Percentiles rank a stretch among this genome's conserved stretches.
Evolutionary conservation across 108 stramenopile species (phyloP).

Genomic region (Parmales sp.): DNA sequence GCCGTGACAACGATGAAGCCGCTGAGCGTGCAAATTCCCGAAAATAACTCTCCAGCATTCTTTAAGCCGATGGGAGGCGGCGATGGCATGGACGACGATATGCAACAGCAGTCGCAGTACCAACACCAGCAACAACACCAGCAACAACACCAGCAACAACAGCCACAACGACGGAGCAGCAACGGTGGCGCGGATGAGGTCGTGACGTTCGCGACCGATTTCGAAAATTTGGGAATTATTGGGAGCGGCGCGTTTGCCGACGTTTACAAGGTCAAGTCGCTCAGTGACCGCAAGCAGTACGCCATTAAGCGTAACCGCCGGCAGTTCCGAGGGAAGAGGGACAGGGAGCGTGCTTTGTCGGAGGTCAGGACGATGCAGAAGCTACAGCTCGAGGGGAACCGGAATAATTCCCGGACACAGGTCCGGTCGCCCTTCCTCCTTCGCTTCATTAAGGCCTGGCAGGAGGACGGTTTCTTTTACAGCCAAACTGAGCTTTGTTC

Average conservation of each 20-base stretch:
- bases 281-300: constrained; percentile 40
- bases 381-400: constrained; percentile 37
- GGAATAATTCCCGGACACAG: constrained; percentile 10
- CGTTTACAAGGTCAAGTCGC: constrained; percentile 67
- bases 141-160: too few relatives aligned
- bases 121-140: too few relatives aligned
- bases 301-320: constrained; percentile 66
- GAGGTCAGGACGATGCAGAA: constrained; percentile 72
- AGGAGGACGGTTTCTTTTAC: constrained; percentile 66
- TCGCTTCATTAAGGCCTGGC: constrained; percentile 71
- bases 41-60: too few relatives aligned
- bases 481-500: constrained; percentile 73
- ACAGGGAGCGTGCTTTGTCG: constrained; percentile 56
- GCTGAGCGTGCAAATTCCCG: too few relatives aligned
- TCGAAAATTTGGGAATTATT: constrained; percentile 49
- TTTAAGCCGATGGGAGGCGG: too few relatives aligned
- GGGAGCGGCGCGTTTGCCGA: constrained; percentile 71
- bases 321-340: constrained; percentile 66
- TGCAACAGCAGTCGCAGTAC: too few relatives aligned
- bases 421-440: constrained; percentile 39
- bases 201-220: constrained; percentile 46
- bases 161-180: too few relatives aligned
- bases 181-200: neutral
- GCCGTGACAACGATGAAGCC: too few relatives aligned
- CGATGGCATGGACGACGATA: too few relatives aligned